These are phyloP conservation scores for Pythium apleroticum DNA, from an alignment of 352 stramenopile genomes.

Conservation along the genomic window DNA sequence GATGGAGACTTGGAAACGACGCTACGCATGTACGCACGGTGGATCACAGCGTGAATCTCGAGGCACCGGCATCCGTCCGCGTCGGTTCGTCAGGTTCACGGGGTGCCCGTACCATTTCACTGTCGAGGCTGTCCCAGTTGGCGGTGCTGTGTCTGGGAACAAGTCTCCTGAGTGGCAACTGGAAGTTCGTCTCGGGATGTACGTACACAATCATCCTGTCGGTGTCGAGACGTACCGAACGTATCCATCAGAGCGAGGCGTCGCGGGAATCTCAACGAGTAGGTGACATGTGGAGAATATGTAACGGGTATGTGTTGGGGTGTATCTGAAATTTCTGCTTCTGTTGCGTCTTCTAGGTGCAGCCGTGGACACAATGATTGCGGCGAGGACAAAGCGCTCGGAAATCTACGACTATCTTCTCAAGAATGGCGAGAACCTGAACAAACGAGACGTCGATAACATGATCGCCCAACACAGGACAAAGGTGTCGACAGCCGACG, in stretches of 20 bases:
- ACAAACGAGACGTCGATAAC: neutral
- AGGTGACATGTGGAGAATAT: neutral
- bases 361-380: neutral
- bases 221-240: neutral
- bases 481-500: neutral
- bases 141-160: too few species aligned
- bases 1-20: too few species aligned
- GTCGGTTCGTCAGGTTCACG: too few species aligned
- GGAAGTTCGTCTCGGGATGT: neutral
- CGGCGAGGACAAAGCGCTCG: neutral
- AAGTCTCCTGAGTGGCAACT: neutral
- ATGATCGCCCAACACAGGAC: neutral
- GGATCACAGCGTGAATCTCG: too few species aligned
- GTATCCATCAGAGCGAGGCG: neutral
- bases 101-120: too few species aligned
- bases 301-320: neutral
- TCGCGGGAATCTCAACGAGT: neutral
- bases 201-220: neutral
- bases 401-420: neutral
- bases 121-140: too few species aligned
- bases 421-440: neutral
- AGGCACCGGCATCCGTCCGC: too few species aligned
- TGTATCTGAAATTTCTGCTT: neutral
- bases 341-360: neutral
- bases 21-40: too few species aligned